These are phyloP conservation scores for Bruguiera sexangula DNA, from an alignment of 345 rosid species.

Conservation along the genomic window DNA sequence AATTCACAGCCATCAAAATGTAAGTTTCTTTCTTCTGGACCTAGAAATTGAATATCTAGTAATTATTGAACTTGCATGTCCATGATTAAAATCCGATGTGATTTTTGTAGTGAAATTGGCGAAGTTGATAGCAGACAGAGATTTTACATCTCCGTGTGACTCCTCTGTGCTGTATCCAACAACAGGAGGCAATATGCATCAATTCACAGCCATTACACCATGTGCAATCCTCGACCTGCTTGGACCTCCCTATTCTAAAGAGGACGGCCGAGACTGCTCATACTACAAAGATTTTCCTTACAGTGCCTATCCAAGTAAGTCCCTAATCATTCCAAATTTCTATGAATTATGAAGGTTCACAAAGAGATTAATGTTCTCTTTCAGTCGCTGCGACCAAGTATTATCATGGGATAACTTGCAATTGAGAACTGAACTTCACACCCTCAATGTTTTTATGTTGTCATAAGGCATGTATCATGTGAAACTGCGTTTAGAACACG, in stretches of 20 bases:
- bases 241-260: constrained; percentile 66
- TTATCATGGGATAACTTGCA: no score
- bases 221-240: constrained; percentile 65
- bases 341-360: no score
- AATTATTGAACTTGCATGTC: not conserved
- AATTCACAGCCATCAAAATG: constrained; percentile 23
- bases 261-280: constrained; percentile 56
- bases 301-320: constrained; percentile 37
- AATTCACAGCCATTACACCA: constrained; percentile 58
- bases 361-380: no score
- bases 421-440: no score
- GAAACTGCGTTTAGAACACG: no score
- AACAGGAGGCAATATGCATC: constrained; percentile 70
- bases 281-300: constrained; percentile 49
- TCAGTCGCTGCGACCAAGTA: no score
- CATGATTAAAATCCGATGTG: constrained; percentile 3
- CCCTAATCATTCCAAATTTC: no score
- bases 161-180: constrained; percentile 68
- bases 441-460: no score
- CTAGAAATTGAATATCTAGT: not conserved
- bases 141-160: constrained; percentile 54
- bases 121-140: constrained; percentile 27
- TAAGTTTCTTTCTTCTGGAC: constrained; percentile 18
- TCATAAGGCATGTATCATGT: constrained; percentile 29
- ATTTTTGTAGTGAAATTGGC: constrained; percentile 47